Evolutionary conservation across 257 asterid genomes (phyloP).

Genomic region (Fraxinus excelsior): DNA sequence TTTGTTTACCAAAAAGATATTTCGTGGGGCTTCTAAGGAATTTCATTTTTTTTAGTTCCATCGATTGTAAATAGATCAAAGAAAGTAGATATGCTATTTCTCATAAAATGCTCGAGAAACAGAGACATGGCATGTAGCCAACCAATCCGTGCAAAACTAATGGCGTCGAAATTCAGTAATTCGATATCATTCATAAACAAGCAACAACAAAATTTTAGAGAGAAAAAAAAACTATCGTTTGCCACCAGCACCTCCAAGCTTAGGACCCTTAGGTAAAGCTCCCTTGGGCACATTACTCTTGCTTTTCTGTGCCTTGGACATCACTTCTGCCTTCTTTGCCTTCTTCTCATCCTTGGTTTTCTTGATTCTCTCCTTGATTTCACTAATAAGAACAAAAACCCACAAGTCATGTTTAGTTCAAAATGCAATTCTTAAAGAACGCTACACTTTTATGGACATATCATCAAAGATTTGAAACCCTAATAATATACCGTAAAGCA

Average conservation of each 20-base stretch:
- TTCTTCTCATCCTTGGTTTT: constrained; percentile 71
- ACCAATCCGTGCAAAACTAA: constrained; percentile 27
- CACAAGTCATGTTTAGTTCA: background rate
- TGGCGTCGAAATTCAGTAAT: constrained; percentile 8
- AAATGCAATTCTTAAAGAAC: background rate
- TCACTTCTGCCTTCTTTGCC: constrained; percentile 53
- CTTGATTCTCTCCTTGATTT: constrained; percentile 67
- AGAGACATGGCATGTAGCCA: background rate
- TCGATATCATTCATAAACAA: constrained; percentile 8
- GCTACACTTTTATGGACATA: background rate
- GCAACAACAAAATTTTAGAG: background rate
- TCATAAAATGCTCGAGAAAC: background rate
- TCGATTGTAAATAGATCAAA: background rate
- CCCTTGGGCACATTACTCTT: constrained; percentile 54
- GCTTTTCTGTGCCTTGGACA: constrained; percentile 46
- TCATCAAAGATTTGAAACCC: background rate
- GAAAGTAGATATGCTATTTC: background rate
- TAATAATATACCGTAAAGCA: constrained; percentile 47
- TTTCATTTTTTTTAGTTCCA: background rate
- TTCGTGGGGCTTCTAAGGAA: background rate
- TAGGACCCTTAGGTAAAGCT: constrained; percentile 55
- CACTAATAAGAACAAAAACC: constrained; percentile 35
- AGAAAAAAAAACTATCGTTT: constrained; percentile 31
- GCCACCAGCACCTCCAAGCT: constrained; percentile 61
- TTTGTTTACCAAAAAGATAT: too few species aligned